phyloP scores from a whole-genome alignment of 164 flowering plant species.

The Santalum album region DNA sequence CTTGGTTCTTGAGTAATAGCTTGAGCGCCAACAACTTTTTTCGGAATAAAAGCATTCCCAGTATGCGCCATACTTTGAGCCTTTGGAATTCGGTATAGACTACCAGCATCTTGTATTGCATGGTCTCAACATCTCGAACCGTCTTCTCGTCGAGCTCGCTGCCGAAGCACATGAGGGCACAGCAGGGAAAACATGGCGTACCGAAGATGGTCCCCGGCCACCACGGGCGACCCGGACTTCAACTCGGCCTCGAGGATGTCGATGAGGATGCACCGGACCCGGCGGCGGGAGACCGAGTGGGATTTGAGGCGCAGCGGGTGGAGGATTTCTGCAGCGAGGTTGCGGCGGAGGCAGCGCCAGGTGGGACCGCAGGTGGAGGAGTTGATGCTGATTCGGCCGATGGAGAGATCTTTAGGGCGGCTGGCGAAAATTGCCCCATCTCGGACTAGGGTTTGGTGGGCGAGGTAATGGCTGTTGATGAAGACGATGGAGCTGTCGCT shows the following conservation, averaged over 20 bases:
- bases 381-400: conserved; percentile 18
- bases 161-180: conserved; percentile 39
- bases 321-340: conserved; percentile 27
- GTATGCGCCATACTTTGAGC: conserved; percentile 18
- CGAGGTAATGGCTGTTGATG: conserved; percentile 21
- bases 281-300: conserved; percentile 12
- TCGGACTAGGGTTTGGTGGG: conserved; percentile 36
- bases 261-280: conserved; percentile 14
- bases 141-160: conserved; percentile 22
- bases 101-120: conserved; percentile 9
- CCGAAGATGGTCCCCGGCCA: conserved; percentile 15
- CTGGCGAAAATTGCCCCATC: conserved; percentile 32
- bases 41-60: conserved; percentile 18
- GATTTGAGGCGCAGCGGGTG: conserved; percentile 25
- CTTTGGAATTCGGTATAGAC: conserved; percentile 3
- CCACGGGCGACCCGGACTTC: conserved; percentile 5
- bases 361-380: conserved; percentile 29
- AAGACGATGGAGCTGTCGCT: conserved; percentile 20
- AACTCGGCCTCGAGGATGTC: conserved; percentile 4
- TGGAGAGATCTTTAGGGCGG: conserved; percentile 28
- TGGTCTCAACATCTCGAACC: conserved; percentile 16
- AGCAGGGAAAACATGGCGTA: conserved; percentile 29
- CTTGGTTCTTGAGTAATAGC: too few species aligned
- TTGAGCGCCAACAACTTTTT: too few species aligned
- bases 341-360: conserved; percentile 41